A percentile compares a stretch with the other conserved stretches of the same genome.
Evolutionary conservation across 768 basidiomycete genomes (phyloP).

Genomic region (Phanerodontia chrysosporium): DNA sequence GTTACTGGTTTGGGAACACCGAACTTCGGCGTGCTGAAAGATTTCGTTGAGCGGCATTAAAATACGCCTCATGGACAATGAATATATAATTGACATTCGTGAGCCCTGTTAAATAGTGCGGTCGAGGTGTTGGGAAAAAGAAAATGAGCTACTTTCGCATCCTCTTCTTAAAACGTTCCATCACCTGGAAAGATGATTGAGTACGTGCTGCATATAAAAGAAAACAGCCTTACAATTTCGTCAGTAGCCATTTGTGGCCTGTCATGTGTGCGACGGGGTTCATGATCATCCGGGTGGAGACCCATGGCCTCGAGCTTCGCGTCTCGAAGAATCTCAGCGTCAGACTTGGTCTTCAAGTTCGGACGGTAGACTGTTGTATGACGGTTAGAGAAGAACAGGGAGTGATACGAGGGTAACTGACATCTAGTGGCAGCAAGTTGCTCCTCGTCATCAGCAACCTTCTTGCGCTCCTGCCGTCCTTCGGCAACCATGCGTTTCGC

Average conservation of each 20-base stretch:
- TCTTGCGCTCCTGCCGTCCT: constrained; percentile 54
- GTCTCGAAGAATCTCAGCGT: constrained; percentile 82
- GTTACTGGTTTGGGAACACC: constrained; percentile 32
- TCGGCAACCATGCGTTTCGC: constrained; percentile 86
- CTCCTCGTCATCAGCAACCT: constrained; percentile 61
- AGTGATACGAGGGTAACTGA: constrained; percentile 34
- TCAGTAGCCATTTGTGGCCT: constrained; percentile 85
- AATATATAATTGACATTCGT: no score
- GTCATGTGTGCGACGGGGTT: constrained; percentile 40
- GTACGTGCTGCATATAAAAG: not conserved
- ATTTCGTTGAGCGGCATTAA: constrained; percentile 9
- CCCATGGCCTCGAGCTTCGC: constrained; percentile 88
- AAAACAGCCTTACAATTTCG: constrained; percentile 60
- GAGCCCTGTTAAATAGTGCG: no score
- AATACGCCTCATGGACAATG: no score
- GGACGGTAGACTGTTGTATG: constrained; percentile 74
- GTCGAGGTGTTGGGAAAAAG: no score
- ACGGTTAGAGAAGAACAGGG: not conserved
- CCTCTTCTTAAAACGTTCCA: constrained; percentile 97
- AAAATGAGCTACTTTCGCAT: constrained; percentile 85
- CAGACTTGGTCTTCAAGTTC: constrained; percentile 76
- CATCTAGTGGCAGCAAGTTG: constrained; percentile 87
- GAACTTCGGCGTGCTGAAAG: constrained; percentile 27
- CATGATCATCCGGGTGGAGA: constrained; percentile 49
- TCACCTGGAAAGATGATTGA: constrained; percentile 50